A percentile compares a stretch with the other conserved stretches of the same genome.
Conservation (phyloP, 2,329 filamentous ascomycete species). For the Alternaria triticina region DNA sequence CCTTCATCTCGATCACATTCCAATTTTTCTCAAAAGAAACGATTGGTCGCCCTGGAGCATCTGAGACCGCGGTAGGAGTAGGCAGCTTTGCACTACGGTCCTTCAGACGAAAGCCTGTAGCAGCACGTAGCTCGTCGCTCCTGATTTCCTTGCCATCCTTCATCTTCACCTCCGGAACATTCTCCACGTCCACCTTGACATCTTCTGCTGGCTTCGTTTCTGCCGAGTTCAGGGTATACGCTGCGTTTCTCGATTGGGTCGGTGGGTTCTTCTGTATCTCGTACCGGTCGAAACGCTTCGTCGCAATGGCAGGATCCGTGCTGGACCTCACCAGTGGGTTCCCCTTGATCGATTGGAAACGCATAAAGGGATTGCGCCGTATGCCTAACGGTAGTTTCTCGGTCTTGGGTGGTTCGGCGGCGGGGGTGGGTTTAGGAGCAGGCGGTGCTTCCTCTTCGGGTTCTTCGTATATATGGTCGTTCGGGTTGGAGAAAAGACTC, state of each 20-base stretch:
- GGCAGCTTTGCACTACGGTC: slow-evolving; percentile 88
- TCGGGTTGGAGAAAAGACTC: slow-evolving; percentile 70
- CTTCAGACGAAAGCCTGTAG: slow-evolving; percentile 86
- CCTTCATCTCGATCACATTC: slow-evolving; percentile 76
- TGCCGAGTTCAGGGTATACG: slow-evolving; percentile 73
- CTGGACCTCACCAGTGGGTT: slow-evolving; percentile 52
- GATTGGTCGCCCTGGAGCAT: slow-evolving; percentile 88
- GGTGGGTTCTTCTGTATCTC: slow-evolving; percentile 88
- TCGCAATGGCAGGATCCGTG: slow-evolving; percentile 55
- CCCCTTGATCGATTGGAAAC: slow-evolving; percentile 62
- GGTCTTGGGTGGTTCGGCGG: slow-evolving; percentile 38
- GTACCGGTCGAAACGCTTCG: slow-evolving; percentile 55
- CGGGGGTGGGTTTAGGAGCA: slow-evolving; percentile 34
- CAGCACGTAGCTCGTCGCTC: slow-evolving; percentile 84
- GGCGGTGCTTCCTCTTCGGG: slow-evolving; percentile 61
- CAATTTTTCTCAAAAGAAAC: slow-evolving; percentile 93
- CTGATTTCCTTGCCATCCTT: slow-evolving; percentile 85
- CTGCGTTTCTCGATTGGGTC: slow-evolving; percentile 79
- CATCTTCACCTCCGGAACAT: slow-evolving; percentile 55
- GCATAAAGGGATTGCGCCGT: slow-evolving; percentile 70
- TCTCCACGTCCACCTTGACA: slow-evolving; percentile 36
- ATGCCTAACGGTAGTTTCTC: slow-evolving; percentile 55
- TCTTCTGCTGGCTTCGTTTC: slow-evolving; percentile 42
- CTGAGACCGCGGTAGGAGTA: slow-evolving; percentile 87
- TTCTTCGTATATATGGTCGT: slow-evolving; percentile 89